These are phyloP conservation scores for Coemansia sp. DNA, from an alignment of 192 early-diverging fungal genomes.

Conservation along the genomic window DNA sequence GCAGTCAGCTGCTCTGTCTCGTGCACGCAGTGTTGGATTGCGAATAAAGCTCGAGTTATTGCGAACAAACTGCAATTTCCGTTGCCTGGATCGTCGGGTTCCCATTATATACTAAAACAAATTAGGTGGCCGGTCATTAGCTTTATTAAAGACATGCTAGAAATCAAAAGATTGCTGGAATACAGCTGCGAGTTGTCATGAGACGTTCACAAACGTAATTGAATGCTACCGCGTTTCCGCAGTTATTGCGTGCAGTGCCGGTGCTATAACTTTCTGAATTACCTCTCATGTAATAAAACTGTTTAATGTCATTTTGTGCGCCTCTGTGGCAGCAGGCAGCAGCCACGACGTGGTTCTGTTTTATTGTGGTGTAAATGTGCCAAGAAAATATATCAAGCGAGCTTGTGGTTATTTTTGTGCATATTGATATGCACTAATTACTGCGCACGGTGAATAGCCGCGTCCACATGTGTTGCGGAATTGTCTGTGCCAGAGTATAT, in stretches of 20 bases:
- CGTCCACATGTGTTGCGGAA: neutral
- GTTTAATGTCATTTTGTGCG: neutral
- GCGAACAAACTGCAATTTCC: constrained; percentile 1
- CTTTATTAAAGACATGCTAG: neutral
- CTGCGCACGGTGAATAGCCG: neutral
- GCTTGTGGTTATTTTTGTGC: neutral
- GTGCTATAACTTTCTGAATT: neutral
- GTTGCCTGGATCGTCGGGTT: constrained; percentile 4
- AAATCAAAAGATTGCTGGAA: neutral
- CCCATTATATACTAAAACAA: neutral
- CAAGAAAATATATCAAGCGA: neutral
- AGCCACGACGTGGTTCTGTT: neutral
- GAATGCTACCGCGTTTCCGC: neutral
- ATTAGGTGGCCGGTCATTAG: neutral
- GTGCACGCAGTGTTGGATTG: neutral
- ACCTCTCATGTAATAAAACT: neutral
- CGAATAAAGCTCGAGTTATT: neutral
- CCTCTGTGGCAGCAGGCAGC: neutral
- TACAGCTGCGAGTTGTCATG: neutral
- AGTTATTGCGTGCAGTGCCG: neutral
- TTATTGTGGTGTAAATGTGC: neutral
- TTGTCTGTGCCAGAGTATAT: neutral
- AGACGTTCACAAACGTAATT: neutral
- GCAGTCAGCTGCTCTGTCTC: constrained; percentile 9
- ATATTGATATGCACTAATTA: constrained; percentile 8